phyloP scores from a whole-genome alignment of 208 protist species.

The Acanthamoeba healyi region DNA sequence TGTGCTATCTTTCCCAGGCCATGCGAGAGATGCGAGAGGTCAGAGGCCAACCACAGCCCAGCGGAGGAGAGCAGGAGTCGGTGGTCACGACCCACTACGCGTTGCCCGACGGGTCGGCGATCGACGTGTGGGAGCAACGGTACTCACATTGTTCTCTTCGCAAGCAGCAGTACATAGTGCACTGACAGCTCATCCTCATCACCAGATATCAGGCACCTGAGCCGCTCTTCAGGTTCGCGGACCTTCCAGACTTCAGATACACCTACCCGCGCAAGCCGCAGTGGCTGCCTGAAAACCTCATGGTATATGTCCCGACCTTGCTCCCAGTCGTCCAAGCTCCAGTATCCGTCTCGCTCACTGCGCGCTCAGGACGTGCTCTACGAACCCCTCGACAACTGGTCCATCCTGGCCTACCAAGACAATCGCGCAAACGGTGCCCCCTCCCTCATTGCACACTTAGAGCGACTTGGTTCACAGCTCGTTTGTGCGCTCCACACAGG shows the following conservation, averaged over 20 bases:
- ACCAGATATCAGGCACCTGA: not conserved
- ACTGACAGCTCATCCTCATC: too few relatives aligned
- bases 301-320: too few relatives aligned
- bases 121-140: not conserved
- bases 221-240: not conserved
- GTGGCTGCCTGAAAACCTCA: not conserved
- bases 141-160: too few relatives aligned
- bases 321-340: too few relatives aligned
- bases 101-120: not conserved
- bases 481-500: too few relatives aligned
- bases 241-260: not conserved
- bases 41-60: not conserved
- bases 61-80: too few relatives aligned
- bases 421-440: not conserved
- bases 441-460: not conserved
- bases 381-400: not conserved
- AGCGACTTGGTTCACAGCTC: too few relatives aligned
- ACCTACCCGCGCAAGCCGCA: not conserved
- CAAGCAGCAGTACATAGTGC: too few relatives aligned
- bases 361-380: conserved; percentile 8
- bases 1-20: too few relatives aligned
- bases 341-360: too few relatives aligned
- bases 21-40: too few relatives aligned
- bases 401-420: not conserved
- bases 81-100: not conserved